Evolutionary conservation across 495 filamentous ascomycete genomes (phyloP).

Genomic region (Diplogelasinospora grovesii): DNA sequence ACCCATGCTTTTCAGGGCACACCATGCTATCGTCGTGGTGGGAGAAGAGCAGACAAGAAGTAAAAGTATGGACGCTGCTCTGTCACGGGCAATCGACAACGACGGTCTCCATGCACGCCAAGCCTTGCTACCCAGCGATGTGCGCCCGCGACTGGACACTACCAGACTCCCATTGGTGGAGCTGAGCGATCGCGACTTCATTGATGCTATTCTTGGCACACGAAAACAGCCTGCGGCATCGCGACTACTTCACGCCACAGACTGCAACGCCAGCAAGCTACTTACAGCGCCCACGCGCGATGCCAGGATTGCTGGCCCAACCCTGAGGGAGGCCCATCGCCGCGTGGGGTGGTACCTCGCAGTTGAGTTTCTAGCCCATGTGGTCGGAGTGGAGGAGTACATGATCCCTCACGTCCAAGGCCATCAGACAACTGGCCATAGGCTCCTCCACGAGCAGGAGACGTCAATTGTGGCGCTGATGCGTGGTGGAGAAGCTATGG

Average conservation of each 20-base stretch:
- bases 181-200: slow-evolving; percentile 29
- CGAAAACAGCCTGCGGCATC: slow-evolving; percentile 6
- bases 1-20: slow-evolving; percentile 48
- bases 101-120: slow-evolving; percentile 40
- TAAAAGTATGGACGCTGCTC: slow-evolving; percentile 47
- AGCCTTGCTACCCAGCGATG: slow-evolving; percentile 35
- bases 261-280: slow-evolving; percentile 40
- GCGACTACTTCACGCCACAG: slow-evolving; percentile 40
- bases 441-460: slow-evolving; percentile 40
- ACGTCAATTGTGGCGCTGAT: slow-evolving; percentile 58
- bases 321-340: slow-evolving; percentile 46
- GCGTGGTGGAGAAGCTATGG: slow-evolving; percentile 63
- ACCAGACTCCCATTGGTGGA: slow-evolving; percentile 39
- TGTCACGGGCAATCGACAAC: slow-evolving; percentile 40
- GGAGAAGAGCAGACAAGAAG: slow-evolving; percentile 46
- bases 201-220: slow-evolving; percentile 27
- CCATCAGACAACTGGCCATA: slow-evolving; percentile 41
- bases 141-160: slow-evolving; percentile 38
- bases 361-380: slow-evolving; percentile 36
- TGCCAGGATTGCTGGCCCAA: slow-evolving; percentile 37
- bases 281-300: slow-evolving; percentile 55
- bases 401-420: slow-evolving; percentile 51
- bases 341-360: slow-evolving; percentile 51
- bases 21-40: slow-evolving; percentile 54
- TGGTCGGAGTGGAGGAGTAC: slow-evolving; percentile 49